These are phyloP conservation scores for Syncephalis plumigaleata DNA, from an alignment of 371 early-diverging fungal genomes.

Conservation along the genomic window DNA sequence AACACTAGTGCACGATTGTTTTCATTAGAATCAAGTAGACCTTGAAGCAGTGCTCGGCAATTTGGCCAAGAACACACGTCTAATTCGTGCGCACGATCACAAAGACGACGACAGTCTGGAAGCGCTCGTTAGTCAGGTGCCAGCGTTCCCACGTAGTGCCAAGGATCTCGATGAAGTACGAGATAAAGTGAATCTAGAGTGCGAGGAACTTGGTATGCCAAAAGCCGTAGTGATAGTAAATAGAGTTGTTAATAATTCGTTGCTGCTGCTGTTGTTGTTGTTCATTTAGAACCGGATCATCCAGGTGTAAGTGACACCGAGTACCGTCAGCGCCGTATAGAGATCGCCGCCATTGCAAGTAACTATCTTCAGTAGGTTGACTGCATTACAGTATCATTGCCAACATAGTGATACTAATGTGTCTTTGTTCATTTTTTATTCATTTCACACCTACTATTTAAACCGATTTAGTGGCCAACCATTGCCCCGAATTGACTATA, in stretches of 20 bases:
- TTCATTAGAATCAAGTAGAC: slow-evolving; percentile 24
- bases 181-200: slow-evolving; percentile 83
- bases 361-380: slow-evolving; percentile 31
- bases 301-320: slow-evolving; percentile 81
- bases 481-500: slow-evolving; percentile 79
- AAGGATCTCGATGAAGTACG: slow-evolving; percentile 86
- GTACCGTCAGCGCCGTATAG: slow-evolving; percentile 72
- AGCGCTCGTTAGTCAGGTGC: slow-evolving; percentile 8
- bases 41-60: slow-evolving; percentile 36
- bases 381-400: no score
- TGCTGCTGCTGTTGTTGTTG: background rate
- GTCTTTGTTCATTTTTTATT: no score
- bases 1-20: no score
- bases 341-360: slow-evolving; percentile 77
- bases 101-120: background rate
- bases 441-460: no score
- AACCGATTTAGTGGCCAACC: slow-evolving; percentile 44
- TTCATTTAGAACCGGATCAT: slow-evolving; percentile 57
- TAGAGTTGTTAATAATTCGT: no score
- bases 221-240: background rate
- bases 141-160: slow-evolving; percentile 93
- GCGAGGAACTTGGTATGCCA: slow-evolving; percentile 53
- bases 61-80: slow-evolving; percentile 39
- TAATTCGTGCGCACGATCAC: slow-evolving; percentile 17
- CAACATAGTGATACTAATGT: no score